Conservation (phyloP, 2,329 filamentous ascomycete genomes). For the Venturia oleaginea region DNA sequence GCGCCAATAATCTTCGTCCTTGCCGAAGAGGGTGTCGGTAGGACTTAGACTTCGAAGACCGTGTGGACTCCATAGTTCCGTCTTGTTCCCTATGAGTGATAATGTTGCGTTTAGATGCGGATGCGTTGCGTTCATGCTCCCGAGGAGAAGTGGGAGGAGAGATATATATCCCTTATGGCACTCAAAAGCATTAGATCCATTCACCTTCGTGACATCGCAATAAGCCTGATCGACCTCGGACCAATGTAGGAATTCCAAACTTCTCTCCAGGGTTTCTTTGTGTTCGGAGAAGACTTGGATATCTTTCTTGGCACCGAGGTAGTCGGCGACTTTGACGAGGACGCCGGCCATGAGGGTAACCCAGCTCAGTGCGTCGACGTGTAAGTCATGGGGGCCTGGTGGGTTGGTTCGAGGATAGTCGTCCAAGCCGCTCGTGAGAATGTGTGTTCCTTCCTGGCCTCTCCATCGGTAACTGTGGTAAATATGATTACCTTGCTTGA, state of each 20-base stretch:
- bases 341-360: conserved; percentile 86
- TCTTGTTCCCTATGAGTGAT: conserved; percentile 67
- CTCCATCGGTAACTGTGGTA: conserved; percentile 38
- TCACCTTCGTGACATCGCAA: conserved; percentile 85
- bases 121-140: conserved; percentile 65
- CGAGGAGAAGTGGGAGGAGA: conserved; percentile 83
- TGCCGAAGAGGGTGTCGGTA: conserved; percentile 74
- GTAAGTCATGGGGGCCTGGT: conserved; percentile 84
- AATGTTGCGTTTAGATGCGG: conserved; percentile 65
- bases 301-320: conserved; percentile 65
- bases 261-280: conserved; percentile 64
- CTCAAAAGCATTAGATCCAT: conserved; percentile 71
- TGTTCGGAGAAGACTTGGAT: conserved; percentile 58
- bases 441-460: conserved; percentile 71
- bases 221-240: conserved; percentile 68
- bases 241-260: conserved; percentile 89
- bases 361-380: conserved; percentile 89
- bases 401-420: conserved; percentile 89
- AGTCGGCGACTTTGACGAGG: conserved; percentile 64
- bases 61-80: conserved; percentile 81
- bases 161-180: conserved; percentile 96
- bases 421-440: conserved; percentile 82
- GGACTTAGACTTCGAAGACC: conserved; percentile 87
- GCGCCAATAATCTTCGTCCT: conserved; percentile 93
- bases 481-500: neutral